phyloP scores from a whole-genome alignment of 371 early-diverging fungal genomes.

The Saksenaea vasiformis region DNA sequence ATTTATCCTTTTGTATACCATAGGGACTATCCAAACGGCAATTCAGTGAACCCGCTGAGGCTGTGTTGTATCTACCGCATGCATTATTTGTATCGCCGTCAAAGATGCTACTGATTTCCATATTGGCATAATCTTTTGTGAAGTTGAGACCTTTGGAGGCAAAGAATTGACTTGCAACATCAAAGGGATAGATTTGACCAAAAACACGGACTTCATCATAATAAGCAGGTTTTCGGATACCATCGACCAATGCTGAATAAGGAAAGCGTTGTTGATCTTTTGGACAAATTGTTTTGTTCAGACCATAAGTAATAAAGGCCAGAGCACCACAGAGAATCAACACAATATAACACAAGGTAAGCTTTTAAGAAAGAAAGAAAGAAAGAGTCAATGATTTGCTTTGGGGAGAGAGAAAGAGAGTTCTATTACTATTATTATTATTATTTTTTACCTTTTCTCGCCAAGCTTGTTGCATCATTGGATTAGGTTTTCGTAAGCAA shows the following conservation, averaged over 20 bases:
- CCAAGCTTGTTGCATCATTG: constrained; percentile 67
- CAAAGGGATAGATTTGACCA: constrained; percentile 48
- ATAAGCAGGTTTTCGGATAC: constrained; percentile 36
- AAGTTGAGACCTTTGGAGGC: constrained; percentile 38
- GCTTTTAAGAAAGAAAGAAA: constrained; percentile 28
- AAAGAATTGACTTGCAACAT: constrained; percentile 40
- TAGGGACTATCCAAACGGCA: constrained; percentile 50
- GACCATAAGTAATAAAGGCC: constrained; percentile 73
- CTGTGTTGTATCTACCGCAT: constrained; percentile 34
- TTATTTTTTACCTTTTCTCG: constrained; percentile 59
- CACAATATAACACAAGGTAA: constrained; percentile 70
- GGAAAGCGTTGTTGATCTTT: constrained; percentile 20
- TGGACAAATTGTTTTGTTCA: constrained; percentile 56
- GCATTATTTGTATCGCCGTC: constrained; percentile 38
- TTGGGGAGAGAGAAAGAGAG: constrained; percentile 1
- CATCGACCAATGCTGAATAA: constrained; percentile 27
- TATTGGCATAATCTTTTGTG: constrained; percentile 50
- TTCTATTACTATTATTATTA: neutral
- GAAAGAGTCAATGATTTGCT: neutral
- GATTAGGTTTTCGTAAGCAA: constrained; percentile 44
- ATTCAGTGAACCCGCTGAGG: constrained; percentile 11
- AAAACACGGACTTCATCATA: constrained; percentile 48
- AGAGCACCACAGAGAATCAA: constrained; percentile 63
- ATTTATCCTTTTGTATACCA: constrained; percentile 36
- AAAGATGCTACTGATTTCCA: constrained; percentile 54